Evolutionary conservation across 2,329 filamentous ascomycete species (phyloP).

Genomic region (Aspergillus sp.): DNA sequence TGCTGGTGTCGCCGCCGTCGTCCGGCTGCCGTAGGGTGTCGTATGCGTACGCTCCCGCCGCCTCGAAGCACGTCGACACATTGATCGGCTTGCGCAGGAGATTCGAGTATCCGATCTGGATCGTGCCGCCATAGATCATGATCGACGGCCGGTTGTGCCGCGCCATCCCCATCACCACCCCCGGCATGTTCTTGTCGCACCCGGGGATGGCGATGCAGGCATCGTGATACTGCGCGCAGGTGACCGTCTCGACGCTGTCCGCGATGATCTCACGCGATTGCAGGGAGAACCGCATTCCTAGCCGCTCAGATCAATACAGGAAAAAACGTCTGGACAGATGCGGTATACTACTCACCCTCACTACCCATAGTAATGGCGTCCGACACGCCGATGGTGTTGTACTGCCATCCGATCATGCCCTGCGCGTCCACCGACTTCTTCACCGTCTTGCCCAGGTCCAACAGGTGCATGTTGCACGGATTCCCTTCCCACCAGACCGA

Average conservation of each 20-base stretch:
- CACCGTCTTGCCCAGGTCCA: slow-evolving; percentile 83
- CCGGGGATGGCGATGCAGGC: slow-evolving; percentile 91
- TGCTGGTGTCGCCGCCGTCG: slow-evolving; percentile 61
- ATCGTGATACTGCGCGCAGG: slow-evolving; percentile 87
- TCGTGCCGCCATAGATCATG: slow-evolving; percentile 94
- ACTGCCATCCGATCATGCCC: slow-evolving; percentile 92
- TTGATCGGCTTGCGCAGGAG: slow-evolving; percentile 79
- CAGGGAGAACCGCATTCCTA: slow-evolving; percentile 90
- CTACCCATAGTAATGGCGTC: slow-evolving; percentile 95
- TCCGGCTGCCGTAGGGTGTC: slow-evolving; percentile 69
- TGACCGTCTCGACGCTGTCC: slow-evolving; percentile 90
- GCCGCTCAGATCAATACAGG: slow-evolving; percentile 15
- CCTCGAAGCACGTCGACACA: slow-evolving; percentile 85
- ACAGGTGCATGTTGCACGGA: slow-evolving; percentile 78
- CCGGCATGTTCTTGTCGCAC: slow-evolving; percentile 98
- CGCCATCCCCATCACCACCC: slow-evolving; percentile 84
- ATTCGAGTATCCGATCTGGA: slow-evolving; percentile 78
- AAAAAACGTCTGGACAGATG: not conserved
- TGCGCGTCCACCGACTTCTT: slow-evolving; percentile 78
- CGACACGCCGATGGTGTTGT: slow-evolving; percentile 85
- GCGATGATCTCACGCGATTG: slow-evolving; percentile 91
- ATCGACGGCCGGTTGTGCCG: slow-evolving; percentile 88
- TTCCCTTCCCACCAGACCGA: slow-evolving; percentile 98
- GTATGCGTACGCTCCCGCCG: slow-evolving; percentile 78
- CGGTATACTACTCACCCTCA: slow-evolving; percentile 60